Evolutionary conservation across 306 rosid species (phyloP).

Genomic region (Rosa rugosa): DNA sequence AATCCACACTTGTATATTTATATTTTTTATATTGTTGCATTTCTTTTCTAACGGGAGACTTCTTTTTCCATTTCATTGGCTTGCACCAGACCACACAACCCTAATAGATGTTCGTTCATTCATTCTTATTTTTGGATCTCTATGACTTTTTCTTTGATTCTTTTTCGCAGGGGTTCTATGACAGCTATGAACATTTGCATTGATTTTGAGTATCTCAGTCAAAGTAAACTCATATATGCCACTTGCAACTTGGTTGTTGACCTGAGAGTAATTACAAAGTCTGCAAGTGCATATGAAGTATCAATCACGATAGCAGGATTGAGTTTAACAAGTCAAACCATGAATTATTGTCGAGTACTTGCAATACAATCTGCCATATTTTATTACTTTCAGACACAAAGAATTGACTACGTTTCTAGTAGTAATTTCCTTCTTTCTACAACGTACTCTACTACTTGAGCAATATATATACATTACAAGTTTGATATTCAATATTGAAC

Average conservation of each 20-base stretch:
- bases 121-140: background rate
- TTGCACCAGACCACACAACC: background rate
- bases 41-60: background rate
- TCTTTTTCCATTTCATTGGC: background rate
- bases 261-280: background rate
- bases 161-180: background rate
- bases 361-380: background rate
- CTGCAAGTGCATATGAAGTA: background rate
- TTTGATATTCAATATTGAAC: background rate
- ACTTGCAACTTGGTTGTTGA: background rate
- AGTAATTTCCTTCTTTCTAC: background rate
- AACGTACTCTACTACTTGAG: background rate
- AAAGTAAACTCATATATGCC: slow-evolving; percentile 4
- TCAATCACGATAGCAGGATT: background rate
- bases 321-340: background rate
- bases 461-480: background rate
- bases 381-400: background rate
- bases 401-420: background rate
- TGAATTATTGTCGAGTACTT: background rate
- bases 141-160: background rate
- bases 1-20: too few relatives aligned
- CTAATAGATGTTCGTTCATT: background rate
- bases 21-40: too few relatives aligned
- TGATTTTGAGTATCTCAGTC: background rate
- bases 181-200: background rate